Conservation (phyloP, 2,329 filamentous ascomycete species). For the Sporothrix inflata region DNA sequence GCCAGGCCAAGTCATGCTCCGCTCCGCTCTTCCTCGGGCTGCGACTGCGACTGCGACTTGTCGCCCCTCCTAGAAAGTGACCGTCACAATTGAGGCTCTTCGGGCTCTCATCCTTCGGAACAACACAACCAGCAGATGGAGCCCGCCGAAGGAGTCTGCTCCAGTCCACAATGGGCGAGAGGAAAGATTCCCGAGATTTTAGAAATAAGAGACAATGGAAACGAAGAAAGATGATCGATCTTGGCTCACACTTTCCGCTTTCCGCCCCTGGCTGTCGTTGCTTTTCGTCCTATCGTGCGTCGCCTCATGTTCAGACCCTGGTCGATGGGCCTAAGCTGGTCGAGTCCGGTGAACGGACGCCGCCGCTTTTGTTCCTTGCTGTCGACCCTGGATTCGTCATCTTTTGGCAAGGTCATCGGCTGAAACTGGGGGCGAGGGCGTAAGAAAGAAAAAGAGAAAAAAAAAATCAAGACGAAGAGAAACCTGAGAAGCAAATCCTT, state of each 20-base stretch:
- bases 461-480: neutral
- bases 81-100: slow-evolving; percentile 1
- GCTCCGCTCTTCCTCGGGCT: neutral
- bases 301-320: neutral
- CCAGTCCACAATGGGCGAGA: too few species aligned
- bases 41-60: neutral
- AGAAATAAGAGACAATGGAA: neutral
- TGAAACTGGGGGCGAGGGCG: neutral
- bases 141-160: neutral
- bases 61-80: neutral
- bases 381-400: neutral
- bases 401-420: neutral
- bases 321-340: too few species aligned
- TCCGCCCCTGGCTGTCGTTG: neutral
- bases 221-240: neutral
- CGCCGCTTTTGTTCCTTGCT: neutral
- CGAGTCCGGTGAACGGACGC: neutral
- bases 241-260: neutral
- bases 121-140: slow-evolving; percentile 1
- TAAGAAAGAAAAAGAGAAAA: neutral
- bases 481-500: neutral
- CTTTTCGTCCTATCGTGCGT: neutral
- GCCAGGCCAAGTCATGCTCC: neutral
- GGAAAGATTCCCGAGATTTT: too few species aligned
- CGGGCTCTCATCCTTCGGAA: neutral